A percentile compares a stretch with the other conserved stretches of the same genome.
phyloP scores from a whole-genome alignment of 306 rosid genomes.

The Vigna reflexopilosa region DNA sequence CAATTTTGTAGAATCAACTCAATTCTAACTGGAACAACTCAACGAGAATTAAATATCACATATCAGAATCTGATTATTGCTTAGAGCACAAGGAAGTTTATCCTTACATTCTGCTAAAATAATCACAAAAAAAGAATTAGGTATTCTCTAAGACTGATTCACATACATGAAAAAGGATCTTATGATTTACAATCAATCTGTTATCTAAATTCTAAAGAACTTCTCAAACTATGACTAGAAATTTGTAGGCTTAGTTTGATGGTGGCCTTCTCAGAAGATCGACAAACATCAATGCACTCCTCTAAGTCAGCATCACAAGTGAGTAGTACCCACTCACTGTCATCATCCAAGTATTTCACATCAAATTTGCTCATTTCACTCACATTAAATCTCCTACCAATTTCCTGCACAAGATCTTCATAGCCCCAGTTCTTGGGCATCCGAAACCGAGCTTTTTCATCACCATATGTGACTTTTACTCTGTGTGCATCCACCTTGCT shows the following conservation, averaged over 20 bases:
- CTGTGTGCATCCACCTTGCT: constrained; percentile 48
- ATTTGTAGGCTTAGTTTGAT: constrained; percentile 76
- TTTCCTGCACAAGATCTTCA: constrained; percentile 66
- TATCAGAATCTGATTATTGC: constrained; percentile 30
- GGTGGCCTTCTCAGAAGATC: constrained; percentile 56
- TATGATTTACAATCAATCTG: constrained; percentile 47
- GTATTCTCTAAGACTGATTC: constrained; percentile 41
- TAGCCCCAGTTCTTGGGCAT: constrained; percentile 61
- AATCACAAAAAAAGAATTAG: constrained; percentile 4
- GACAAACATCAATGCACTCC: constrained; percentile 87
- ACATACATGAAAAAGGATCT: constrained; percentile 43
- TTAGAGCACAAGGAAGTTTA: constrained; percentile 31
- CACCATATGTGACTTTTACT: constrained; percentile 79
- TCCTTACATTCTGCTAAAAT: constrained; percentile 24
- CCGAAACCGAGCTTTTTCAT: constrained; percentile 81
- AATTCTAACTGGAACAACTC: not conserved
- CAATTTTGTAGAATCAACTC: not conserved
- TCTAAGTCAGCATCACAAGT: constrained; percentile 92
- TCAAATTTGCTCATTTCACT: constrained; percentile 66
- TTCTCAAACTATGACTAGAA: constrained; percentile 51
- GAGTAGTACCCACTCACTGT: constrained; percentile 85
- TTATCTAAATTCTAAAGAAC: constrained; percentile 43
- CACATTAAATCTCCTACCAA: constrained; percentile 65
- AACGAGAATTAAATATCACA: not conserved
- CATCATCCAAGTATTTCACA: constrained; percentile 93